Base-by-base conservation (phyloP, 306 rosid species). In the Cicer pinnatifidum region DNA sequence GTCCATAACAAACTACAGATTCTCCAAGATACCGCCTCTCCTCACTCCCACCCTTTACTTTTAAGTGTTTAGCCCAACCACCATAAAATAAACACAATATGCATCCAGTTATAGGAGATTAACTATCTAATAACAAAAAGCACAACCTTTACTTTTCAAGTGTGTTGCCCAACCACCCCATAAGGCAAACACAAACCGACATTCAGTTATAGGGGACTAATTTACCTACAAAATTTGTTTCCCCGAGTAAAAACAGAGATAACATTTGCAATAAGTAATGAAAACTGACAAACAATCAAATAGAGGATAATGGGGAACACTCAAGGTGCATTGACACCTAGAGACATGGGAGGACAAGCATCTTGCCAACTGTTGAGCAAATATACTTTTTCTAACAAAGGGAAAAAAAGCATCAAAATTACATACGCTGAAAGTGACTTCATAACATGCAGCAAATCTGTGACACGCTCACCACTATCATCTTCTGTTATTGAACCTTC, bases 361-460 rank as follows among this genome's bases (percentile, higher is more conserved):
- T 6, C 53, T 23, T 6, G 38, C 56, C 9, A 44, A 56, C 66
- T 35, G 47, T 19, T 47, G 73, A 70, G 66, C 11, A 76, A 68
- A 68, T 54, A 59, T 43, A 76, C 54, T 62, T n/a, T 63, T 69
- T 23, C 51, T 43, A 71, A 78, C 17, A 19, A 67, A 62, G 65
- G 47, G 64, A 76, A 57, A 45, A 67, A 39, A 53, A 33, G 74
- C 52, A 65, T 11, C 74, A 77, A 62, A 81, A 72, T 46, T 58
- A 82, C 96, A 86, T 94, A 94, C 97, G 93, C 99, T 77, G 99
- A 89, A 84, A 94, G 93, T 64, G 99, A 89, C 80, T 94, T 94
- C 99, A 91, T 91, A 82, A 90, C 96, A 87, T 94, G 97, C 85
- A 94, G 87, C 87, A 94, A 78, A 80, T 89, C 99, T 33, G 95